A percentile compares a stretch with the other conserved stretches of the same genome.
These are phyloP conservation scores for Lachancea waltii DNA, from an alignment of 805 yeast genomes.

Conservation along the genomic window DNA sequence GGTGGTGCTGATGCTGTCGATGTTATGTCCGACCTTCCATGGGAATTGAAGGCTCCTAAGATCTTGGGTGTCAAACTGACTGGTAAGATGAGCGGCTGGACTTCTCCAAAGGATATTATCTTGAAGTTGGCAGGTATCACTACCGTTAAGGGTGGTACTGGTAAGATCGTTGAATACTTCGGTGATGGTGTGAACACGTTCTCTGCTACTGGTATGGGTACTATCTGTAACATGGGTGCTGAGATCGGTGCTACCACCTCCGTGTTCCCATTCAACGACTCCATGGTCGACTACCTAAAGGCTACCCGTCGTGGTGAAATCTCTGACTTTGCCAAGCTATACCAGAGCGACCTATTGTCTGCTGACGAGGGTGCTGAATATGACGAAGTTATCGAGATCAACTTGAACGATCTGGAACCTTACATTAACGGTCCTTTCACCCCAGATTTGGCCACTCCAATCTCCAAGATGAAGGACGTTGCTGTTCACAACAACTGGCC, in stretches of 20 bases:
- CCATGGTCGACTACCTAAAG: conserved; percentile 77
- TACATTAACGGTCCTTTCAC: conserved; percentile 97
- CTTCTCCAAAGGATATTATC: conserved; percentile 95
- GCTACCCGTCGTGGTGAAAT: conserved; percentile 84
- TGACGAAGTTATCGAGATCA: conserved; percentile 88
- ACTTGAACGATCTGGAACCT: conserved; percentile 85
- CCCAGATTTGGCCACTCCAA: conserved; percentile 95
- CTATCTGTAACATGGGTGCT: conserved; percentile 99
- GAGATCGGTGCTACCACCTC: conserved; percentile 99
- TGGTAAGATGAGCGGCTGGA: conserved; percentile 90
- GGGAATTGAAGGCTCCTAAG: conserved; percentile 98
- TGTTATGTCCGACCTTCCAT: conserved; percentile 86
- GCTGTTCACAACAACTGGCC: conserved; percentile 92
- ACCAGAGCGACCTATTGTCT: conserved; percentile 59
- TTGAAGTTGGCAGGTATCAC: conserved; percentile 87
- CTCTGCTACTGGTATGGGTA: conserved; percentile 98
- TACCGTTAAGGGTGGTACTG: conserved; percentile 98
- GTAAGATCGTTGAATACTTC: conserved; percentile 90
- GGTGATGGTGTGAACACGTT: conserved; percentile 91
- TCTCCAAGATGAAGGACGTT: conserved; percentile 77
- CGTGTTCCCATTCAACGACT: conserved; percentile 91
- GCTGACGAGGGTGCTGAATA: conserved; percentile 94
- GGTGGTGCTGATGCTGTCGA: conserved; percentile 99
- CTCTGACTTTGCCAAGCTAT: conserved; percentile 70
- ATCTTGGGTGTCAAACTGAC: conserved; percentile 90